Evolutionary conservation across 768 basidiomycete genomes (phyloP).

Genomic region (Suillus subalutaceus): DNA sequence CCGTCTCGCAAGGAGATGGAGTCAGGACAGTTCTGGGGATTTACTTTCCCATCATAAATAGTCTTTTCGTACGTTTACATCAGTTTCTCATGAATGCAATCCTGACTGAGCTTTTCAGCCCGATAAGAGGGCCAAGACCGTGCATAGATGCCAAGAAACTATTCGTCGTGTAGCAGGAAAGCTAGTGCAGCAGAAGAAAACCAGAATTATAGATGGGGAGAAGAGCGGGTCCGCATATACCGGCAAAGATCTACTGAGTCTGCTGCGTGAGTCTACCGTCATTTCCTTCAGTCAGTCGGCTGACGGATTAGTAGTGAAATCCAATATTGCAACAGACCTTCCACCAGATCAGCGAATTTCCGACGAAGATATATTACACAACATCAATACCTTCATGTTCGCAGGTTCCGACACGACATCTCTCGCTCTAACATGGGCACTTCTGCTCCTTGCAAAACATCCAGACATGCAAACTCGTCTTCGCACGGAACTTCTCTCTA

Average conservation of each 20-base stretch:
- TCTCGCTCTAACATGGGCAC: constrained; percentile 81
- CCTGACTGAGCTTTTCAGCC: constrained; percentile 43
- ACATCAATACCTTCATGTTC: constrained; percentile 89
- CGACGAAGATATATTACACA: constrained; percentile 85
- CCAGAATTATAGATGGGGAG: constrained; percentile 64
- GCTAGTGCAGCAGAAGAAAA: constrained; percentile 79
- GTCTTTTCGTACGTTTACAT: constrained; percentile 53
- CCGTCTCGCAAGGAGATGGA: constrained; percentile 57
- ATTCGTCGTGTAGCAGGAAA: constrained; percentile 74
- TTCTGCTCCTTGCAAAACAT: constrained; percentile 73
- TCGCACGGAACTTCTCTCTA: constrained; percentile 62
- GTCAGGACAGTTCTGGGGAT: constrained; percentile 51
- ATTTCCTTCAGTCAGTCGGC: constrained; percentile 3
- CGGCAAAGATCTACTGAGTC: constrained; percentile 77
- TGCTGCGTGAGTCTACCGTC: constrained; percentile 60
- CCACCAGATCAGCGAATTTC: constrained; percentile 73
- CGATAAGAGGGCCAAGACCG: constrained; percentile 48
- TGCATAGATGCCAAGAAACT: constrained; percentile 58
- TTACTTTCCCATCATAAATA: constrained; percentile 59
- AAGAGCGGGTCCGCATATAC: constrained; percentile 50
- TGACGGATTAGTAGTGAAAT: constrained; percentile 61
- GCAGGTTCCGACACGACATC: constrained; percentile 90
- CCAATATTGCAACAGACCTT: constrained; percentile 75
- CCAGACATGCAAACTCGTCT: constrained; percentile 70
- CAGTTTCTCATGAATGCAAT: background rate